These are phyloP conservation scores for Dissoconium aciculare DNA, from an alignment of 2,329 filamentous ascomycete genomes.

Conservation along the genomic window DNA sequence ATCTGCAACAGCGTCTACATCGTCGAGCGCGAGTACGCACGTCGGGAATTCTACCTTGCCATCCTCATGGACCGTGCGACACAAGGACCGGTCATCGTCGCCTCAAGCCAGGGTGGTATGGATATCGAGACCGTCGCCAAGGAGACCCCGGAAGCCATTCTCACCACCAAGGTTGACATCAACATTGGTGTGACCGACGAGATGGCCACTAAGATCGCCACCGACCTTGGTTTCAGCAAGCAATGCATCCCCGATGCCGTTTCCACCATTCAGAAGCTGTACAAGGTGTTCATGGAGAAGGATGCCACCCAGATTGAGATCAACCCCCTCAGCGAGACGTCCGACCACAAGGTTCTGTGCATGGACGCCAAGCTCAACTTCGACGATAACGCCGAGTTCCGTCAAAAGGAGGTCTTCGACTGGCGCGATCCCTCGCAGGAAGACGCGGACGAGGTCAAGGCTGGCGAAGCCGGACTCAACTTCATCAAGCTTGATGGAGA, in stretches of 20 bases:
- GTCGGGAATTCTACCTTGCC: conserved; percentile 96
- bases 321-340: conserved; percentile 96
- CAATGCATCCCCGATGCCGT: conserved; percentile 94
- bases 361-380: conserved; percentile 99
- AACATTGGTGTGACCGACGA: conserved; percentile 90
- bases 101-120: conserved; percentile 97
- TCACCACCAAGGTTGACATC: conserved; percentile 86
- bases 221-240: conserved; percentile 89
- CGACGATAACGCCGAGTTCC: conserved; percentile 97
- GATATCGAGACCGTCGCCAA: conserved; percentile 98
- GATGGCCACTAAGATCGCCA: conserved; percentile 77
- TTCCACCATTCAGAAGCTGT: conserved; percentile 95
- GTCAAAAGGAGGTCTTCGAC: conserved; percentile 88
- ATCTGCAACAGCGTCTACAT: conserved; percentile 97
- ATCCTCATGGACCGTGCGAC: conserved; percentile 93
- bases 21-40: conserved; percentile 98
- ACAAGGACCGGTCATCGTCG: conserved; percentile 88
- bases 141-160: conserved; percentile 91
- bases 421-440: conserved; percentile 94
- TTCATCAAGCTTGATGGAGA: conserved; percentile 99
- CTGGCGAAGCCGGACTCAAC: conserved; percentile 85
- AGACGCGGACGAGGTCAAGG: conserved; percentile 93
- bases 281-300: conserved; percentile 96
- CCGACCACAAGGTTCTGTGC: conserved; percentile 92
- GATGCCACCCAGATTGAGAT: conserved; percentile 99